A percentile compares a stretch with the other conserved stretches of the same genome.
Conservation (phyloP, 768 basidiomycete genomes). For the Russula sp. region DNA sequence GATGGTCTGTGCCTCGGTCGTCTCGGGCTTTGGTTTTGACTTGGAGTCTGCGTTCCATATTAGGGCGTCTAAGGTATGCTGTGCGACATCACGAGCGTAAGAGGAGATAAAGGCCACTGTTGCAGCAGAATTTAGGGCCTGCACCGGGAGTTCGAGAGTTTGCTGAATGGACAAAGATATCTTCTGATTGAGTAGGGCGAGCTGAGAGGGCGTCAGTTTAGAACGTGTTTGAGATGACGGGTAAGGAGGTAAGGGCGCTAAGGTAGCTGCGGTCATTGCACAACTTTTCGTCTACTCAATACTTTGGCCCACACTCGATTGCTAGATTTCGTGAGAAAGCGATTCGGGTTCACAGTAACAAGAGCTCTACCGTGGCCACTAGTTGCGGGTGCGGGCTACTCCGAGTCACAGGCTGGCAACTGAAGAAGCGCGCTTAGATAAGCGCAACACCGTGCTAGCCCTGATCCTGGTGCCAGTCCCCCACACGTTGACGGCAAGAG, state of each 20-base stretch:
- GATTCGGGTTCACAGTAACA: no score
- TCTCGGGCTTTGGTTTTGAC: slow-evolving; percentile 7
- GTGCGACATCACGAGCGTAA: slow-evolving; percentile 53
- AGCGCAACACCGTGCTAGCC: not conserved
- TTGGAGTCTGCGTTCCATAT: slow-evolving; percentile 45
- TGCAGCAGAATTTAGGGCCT: slow-evolving; percentile 42
- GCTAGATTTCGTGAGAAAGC: not conserved
- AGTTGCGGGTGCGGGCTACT: no score
- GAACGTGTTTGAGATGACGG: slow-evolving; percentile 47
- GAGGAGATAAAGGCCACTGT: slow-evolving; percentile 47
- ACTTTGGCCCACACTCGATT: no score
- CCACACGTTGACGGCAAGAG: not conserved
- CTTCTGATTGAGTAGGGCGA: slow-evolving; percentile 41
- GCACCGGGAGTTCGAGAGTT: slow-evolving; percentile 43
- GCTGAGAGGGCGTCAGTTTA: slow-evolving; percentile 46
- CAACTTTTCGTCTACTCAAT: no score
- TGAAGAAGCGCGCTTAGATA: not conserved
- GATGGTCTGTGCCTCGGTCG: slow-evolving; percentile 40
- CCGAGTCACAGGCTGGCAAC: no score
- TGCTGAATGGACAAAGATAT: slow-evolving; percentile 45
- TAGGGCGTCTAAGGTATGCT: slow-evolving; percentile 45
- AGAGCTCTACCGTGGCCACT: no score
- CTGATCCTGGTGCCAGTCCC: not conserved
- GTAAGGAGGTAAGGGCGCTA: slow-evolving; percentile 45
- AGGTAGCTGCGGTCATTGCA: slow-evolving; percentile 9